A percentile compares a stretch with the other conserved stretches of the same genome.
phyloP scores from a whole-genome alignment of 2,329 filamentous ascomycete genomes.

The Monascus ruber region DNA sequence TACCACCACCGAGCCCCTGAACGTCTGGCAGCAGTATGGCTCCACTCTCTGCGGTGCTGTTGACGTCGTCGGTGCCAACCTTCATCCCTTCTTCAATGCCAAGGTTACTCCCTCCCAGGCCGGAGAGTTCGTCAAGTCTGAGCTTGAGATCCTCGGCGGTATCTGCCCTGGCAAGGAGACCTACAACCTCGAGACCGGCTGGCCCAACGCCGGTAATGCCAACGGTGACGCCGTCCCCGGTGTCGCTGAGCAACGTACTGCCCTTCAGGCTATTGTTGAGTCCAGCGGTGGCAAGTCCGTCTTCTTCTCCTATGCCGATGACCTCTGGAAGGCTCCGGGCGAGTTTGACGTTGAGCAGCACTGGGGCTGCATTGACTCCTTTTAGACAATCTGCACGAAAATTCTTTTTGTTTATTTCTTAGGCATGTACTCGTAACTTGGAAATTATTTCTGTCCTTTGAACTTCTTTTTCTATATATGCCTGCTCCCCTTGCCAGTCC shows the following conservation, averaged over 20 bases:
- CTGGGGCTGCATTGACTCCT: conserved; percentile 58
- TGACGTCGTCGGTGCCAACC: conserved; percentile 73
- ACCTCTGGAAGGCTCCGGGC: conserved; percentile 68
- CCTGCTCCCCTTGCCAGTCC: conserved; percentile 2
- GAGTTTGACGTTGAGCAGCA: conserved; percentile 62
- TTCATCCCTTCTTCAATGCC: conserved; percentile 90
- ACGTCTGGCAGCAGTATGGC: conserved; percentile 57
- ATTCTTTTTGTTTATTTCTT: neutral
- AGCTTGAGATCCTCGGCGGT: conserved; percentile 59
- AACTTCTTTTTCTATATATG: conserved; percentile 8
- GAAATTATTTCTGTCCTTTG: conserved; percentile 8
- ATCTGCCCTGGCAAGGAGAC: conserved; percentile 62
- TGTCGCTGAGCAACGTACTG: conserved; percentile 52
- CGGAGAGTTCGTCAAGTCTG: conserved; percentile 61
- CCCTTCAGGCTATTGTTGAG: conserved; percentile 60
- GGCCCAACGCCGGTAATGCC: conserved; percentile 59
- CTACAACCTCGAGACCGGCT: conserved; percentile 83
- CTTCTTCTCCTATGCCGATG: conserved; percentile 72
- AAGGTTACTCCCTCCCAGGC: conserved; percentile 52
- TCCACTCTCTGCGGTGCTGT: conserved; percentile 56
- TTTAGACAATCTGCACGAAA: conserved; percentile 21
- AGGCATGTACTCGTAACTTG: conserved; percentile 7
- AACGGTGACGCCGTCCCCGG: conserved; percentile 67
- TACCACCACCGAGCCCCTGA: conserved; percentile 79
- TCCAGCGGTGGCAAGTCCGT: conserved; percentile 56